These are phyloP conservation scores for Lunasporangiospora selenospora DNA, from an alignment of 192 early-diverging fungal genomes.

Conservation along the genomic window DNA sequence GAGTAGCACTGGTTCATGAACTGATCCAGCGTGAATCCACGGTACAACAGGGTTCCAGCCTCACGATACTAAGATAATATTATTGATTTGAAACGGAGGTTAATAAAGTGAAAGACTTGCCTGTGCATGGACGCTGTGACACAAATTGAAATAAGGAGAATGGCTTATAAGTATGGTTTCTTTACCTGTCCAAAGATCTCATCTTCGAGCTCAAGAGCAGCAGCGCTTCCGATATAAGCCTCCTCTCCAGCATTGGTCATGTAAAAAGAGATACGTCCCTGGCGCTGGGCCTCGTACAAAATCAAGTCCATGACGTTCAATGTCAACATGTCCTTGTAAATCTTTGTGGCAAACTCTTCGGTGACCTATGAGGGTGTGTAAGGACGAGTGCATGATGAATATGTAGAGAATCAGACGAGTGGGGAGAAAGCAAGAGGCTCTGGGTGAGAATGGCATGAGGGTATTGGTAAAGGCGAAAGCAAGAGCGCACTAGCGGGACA, in stretches of 20 bases:
- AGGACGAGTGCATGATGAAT: too few species aligned
- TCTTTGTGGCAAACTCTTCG: conserved; percentile 75
- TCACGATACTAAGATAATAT: conserved; percentile 84
- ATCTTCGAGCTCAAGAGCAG: conserved; percentile 85
- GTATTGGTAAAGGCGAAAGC: too few species aligned
- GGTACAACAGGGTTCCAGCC: conserved; percentile 91
- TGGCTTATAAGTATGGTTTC: neutral
- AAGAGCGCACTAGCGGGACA: too few species aligned
- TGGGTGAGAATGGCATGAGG: too few species aligned
- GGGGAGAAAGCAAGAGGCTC: too few species aligned
- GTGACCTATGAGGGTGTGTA: too few species aligned
- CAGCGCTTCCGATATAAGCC: conserved; percentile 91
- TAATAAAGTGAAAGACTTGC: neutral
- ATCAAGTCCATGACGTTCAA: conserved; percentile 94
- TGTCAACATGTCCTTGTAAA: conserved; percentile 92
- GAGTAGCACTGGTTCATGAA: conserved; percentile 98
- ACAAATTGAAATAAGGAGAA: too few species aligned
- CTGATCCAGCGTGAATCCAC: conserved; percentile 92
- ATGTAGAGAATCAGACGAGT: too few species aligned
- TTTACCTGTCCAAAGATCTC: conserved; percentile 91
- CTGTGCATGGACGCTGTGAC: too few species aligned
- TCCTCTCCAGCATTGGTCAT: conserved; percentile 99
- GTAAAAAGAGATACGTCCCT: conserved; percentile 98
- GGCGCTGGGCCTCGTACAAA: conserved; percentile 97
- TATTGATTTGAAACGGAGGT: neutral